Conservation (phyloP, 2,329 filamentous ascomycete species). For the Aspergillus fructus region DNA sequence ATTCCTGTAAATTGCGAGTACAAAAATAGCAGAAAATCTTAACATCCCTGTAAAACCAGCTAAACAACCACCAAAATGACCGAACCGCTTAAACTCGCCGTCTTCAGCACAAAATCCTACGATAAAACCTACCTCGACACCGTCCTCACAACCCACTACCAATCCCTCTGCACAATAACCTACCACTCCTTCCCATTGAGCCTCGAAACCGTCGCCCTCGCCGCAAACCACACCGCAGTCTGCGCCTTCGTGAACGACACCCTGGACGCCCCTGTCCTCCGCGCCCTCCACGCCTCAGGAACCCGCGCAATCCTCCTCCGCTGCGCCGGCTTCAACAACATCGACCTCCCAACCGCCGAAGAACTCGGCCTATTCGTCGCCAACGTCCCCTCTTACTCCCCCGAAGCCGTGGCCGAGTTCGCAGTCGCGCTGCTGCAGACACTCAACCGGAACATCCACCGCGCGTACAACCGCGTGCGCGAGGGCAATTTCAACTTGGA, state of each 20-base stretch:
- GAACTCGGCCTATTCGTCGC: constrained; percentile 60
- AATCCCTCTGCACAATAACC: constrained; percentile 47
- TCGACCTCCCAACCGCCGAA: constrained; percentile 59
- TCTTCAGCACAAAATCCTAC: constrained; percentile 66
- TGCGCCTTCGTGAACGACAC: constrained; percentile 70
- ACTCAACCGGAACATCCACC: constrained; percentile 66
- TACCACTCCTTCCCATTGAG: constrained; percentile 61
- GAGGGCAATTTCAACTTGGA: constrained; percentile 68
- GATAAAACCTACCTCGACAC: constrained; percentile 57
- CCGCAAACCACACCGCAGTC: constrained; percentile 55
- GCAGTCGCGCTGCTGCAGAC: constrained; percentile 67
- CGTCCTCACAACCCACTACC: constrained; percentile 31
- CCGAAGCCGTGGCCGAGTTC: constrained; percentile 69
- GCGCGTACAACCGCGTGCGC: constrained; percentile 66
- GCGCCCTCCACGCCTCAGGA: constrained; percentile 50
- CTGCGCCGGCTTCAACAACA: constrained; percentile 68
- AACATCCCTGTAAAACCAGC: no score
- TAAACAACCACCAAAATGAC: background rate
- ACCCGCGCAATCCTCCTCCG: constrained; percentile 62
- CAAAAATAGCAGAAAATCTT: no score
- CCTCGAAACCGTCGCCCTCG: constrained; percentile 57
- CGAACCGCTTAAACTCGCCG: constrained; percentile 53
- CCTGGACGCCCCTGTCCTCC: constrained; percentile 53
- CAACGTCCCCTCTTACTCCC: constrained; percentile 67
- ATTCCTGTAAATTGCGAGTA: background rate